phyloP scores from a whole-genome alignment of 192 early-diverging fungal genomes.

The Podochytrium sp. region DNA sequence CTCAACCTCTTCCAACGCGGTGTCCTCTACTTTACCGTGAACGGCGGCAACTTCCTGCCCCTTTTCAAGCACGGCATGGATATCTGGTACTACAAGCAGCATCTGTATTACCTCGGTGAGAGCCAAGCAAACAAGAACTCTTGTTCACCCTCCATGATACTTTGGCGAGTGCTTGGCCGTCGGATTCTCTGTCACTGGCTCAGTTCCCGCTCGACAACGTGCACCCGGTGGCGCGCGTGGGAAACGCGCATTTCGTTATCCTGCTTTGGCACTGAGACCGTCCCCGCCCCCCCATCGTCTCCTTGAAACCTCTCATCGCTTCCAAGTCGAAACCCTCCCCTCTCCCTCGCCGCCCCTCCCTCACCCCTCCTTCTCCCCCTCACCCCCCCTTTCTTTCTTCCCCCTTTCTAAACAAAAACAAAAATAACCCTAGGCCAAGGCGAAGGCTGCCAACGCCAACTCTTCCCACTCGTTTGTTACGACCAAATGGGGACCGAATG shows the following conservation, averaged over 20 bases:
- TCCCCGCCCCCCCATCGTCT: no score
- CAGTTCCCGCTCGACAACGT: no score
- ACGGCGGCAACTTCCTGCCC: constrained; percentile 46
- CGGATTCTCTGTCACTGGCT: no score
- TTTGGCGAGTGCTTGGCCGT: no score
- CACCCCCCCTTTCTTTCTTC: not conserved
- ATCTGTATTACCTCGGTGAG: no score
- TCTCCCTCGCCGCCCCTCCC: not conserved
- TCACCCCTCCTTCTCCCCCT: not conserved
- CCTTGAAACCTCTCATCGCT: not conserved
- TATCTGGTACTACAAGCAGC: constrained; percentile 36
- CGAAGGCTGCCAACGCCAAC: constrained; percentile 31
- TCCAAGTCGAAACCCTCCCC: not conserved
- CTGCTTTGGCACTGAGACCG: no score
- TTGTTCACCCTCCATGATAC: no score
- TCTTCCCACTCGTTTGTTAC: constrained; percentile 50
- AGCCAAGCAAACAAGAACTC: no score
- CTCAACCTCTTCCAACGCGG: constrained; percentile 56
- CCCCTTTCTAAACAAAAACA: not conserved
- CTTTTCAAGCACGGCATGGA: constrained; percentile 59
- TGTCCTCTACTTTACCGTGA: constrained; percentile 50
- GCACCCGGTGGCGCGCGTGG: no score
- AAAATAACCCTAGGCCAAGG: constrained; percentile 5
- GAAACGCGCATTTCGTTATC: no score
- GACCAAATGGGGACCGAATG: constrained; percentile 49